A percentile compares a stretch with the other conserved stretches of the same genome.
phyloP scores from a whole-genome alignment of 2,329 filamentous ascomycete genomes.

The Anthostomella pinea region DNA sequence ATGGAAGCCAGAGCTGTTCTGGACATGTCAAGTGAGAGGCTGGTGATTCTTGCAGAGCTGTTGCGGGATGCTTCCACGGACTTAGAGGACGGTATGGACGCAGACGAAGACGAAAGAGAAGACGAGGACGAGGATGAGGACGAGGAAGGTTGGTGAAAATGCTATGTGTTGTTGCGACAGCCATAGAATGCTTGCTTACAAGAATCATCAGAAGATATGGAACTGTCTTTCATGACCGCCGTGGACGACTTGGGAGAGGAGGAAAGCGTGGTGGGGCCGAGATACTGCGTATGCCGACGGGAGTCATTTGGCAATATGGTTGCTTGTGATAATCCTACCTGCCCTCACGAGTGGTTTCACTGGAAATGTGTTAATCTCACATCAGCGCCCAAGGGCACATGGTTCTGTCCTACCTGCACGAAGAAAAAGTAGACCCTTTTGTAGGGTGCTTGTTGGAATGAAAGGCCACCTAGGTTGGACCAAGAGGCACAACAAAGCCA shows the following conservation, averaged over 20 bases:
- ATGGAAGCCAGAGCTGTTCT: constrained; percentile 42
- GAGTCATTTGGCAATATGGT: constrained; percentile 15
- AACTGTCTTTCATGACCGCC: constrained; percentile 17
- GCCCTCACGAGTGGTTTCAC: constrained; percentile 18
- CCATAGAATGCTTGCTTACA: background rate
- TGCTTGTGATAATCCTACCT: constrained; percentile 12
- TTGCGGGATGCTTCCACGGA: no score
- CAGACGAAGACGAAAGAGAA: constrained; percentile 14
- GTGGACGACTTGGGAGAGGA: constrained; percentile 8
- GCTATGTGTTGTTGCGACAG: background rate
- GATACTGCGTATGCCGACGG: constrained; percentile 11
- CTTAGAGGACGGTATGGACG: no score
- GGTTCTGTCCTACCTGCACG: constrained; percentile 17
- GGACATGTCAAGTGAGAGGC: constrained; percentile 42
- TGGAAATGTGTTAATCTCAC: constrained; percentile 18
- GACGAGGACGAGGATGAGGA: constrained; percentile 18
- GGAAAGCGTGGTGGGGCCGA: no score
- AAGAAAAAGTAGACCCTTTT: constrained; percentile 7
- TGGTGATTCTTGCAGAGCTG: constrained; percentile 39
- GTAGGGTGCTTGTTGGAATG: no score
- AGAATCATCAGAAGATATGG: constrained; percentile 7
- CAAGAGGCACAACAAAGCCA: no score
- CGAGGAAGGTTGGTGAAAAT: constrained; percentile 7
- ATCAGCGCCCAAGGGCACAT: constrained; percentile 12
- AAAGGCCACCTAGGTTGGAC: no score